A percentile compares a stretch with the other conserved stretches of the same genome.
Conservation (phyloP, 2,329 filamentous ascomycete genomes). For the Colletotrichum orbiculare region DNA sequence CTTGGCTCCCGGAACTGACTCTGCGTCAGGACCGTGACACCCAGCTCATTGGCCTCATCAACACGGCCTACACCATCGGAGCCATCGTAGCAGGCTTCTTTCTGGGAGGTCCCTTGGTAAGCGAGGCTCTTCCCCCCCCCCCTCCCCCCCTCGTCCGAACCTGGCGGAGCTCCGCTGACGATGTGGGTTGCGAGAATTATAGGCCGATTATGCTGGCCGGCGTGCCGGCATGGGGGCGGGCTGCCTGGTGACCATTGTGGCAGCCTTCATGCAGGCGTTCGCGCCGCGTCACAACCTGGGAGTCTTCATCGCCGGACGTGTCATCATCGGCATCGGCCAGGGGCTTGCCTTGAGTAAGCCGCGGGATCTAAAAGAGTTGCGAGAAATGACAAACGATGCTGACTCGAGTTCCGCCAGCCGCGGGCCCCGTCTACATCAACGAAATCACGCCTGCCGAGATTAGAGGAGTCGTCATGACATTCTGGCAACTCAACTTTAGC, state of each 20-base stretch:
- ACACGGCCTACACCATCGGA: conserved; percentile 77
- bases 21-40: conserved; percentile 47
- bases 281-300: conserved; percentile 67
- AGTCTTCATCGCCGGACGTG: conserved; percentile 72
- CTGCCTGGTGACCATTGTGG: conserved; percentile 69
- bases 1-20: not conserved
- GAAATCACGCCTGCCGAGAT: conserved; percentile 74
- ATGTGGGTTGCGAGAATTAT: no score
- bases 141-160: no score
- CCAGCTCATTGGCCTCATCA: conserved; percentile 63
- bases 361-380: conserved; percentile 58
- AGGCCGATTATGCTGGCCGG: conserved; percentile 67
- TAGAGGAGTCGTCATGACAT: conserved; percentile 74
- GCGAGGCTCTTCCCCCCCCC: not conserved
- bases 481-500: conserved; percentile 76
- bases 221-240: conserved; percentile 70
- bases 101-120: conserved; percentile 69
- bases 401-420: conserved; percentile 51
- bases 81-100: conserved; percentile 79
- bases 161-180: not conserved
- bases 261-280: conserved; percentile 74
- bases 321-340: conserved; percentile 73
- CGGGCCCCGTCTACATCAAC: conserved; percentile 78
- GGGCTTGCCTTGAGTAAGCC: conserved; percentile 65
- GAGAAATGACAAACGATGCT: not conserved